Evolutionary conservation across 2,329 filamentous ascomycete genomes (phyloP).

Genomic region (Fonsecaea erecta): DNA sequence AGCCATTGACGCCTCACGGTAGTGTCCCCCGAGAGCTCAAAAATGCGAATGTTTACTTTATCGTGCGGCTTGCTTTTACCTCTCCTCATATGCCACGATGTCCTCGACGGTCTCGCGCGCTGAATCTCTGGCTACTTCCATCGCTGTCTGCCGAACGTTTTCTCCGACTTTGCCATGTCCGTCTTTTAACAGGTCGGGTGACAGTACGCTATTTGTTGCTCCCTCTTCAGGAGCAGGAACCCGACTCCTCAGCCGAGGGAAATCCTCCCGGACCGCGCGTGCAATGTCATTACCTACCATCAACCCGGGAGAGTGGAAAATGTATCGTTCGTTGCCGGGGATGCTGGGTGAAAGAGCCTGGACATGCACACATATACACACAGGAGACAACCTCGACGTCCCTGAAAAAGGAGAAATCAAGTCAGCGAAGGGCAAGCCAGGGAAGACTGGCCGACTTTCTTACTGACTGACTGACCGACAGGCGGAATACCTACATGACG

Average conservation of each 20-base stretch:
- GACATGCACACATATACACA: conserved; percentile 22
- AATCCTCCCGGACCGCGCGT: conserved; percentile 13
- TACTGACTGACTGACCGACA: too few species aligned
- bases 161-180: conserved; percentile 15
- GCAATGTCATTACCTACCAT: conserved; percentile 11
- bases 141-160: conserved; percentile 13
- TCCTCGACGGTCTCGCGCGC: conserved; percentile 22
- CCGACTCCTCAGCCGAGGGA: conserved; percentile 16
- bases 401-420: conserved; percentile 1
- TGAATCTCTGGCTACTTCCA: conserved; percentile 19
- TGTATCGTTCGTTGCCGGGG: conserved; percentile 19
- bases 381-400: conserved; percentile 21
- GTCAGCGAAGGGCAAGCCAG: not conserved
- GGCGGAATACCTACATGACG: conserved; percentile 21
- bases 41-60: too few species aligned
- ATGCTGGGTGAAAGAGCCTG: conserved; percentile 12
- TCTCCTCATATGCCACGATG: conserved; percentile 15
- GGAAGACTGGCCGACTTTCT: too few species aligned
- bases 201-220: not conserved
- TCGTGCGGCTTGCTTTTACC: not conserved
- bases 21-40: not conserved
- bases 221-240: conserved; percentile 14
- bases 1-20: not conserved
- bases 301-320: conserved; percentile 19
- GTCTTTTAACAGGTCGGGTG: conserved; percentile 17